phyloP scores from a whole-genome alignment of 1,284 basidiomycete genomes.

The Irpex sp. region DNA sequence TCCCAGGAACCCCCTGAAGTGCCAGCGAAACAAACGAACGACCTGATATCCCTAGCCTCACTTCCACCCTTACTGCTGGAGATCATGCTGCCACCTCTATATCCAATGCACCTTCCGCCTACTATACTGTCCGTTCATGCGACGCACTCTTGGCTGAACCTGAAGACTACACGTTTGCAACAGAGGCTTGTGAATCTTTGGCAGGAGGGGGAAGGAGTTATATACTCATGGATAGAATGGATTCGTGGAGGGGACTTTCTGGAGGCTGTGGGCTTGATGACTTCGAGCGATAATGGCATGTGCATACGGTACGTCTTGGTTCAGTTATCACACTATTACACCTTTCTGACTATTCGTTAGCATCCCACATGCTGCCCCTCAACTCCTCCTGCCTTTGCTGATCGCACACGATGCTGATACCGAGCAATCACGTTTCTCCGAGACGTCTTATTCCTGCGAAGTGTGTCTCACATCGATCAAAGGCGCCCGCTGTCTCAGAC shows the following conservation, averaged over 20 bases:
- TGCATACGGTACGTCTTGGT: conserved; percentile 40
- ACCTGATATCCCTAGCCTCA: conserved; percentile 34
- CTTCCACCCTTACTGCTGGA: conserved; percentile 64
- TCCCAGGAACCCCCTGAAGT: conserved; percentile 3
- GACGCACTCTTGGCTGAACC: conserved; percentile 58
- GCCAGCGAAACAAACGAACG: conserved; percentile 13
- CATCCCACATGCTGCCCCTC: conserved; percentile 53
- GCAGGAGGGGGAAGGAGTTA: conserved; percentile 53
- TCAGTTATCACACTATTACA: not conserved
- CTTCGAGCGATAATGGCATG: conserved; percentile 22
- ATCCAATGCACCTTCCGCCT: conserved; percentile 55
- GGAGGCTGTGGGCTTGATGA: conserved; percentile 31
- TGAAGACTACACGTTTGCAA: conserved; percentile 32
- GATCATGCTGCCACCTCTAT: conserved; percentile 50
- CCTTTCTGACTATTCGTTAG: conserved; percentile 29
- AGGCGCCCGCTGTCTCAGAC: conserved; percentile 62
- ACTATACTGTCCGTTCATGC: conserved; percentile 50
- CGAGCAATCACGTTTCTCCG: conserved; percentile 49
- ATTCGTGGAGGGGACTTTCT: conserved; percentile 64
- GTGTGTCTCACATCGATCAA: conserved; percentile 70
- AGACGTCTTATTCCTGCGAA: conserved; percentile 60
- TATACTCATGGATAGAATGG: conserved; percentile 71
- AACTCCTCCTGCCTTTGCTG: conserved; percentile 45
- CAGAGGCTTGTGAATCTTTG: conserved; percentile 48
- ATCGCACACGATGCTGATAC: conserved; percentile 43